These are phyloP conservation scores for Torulaspora quercuum DNA, from an alignment of 805 yeast species.

Conservation along the genomic window DNA sequence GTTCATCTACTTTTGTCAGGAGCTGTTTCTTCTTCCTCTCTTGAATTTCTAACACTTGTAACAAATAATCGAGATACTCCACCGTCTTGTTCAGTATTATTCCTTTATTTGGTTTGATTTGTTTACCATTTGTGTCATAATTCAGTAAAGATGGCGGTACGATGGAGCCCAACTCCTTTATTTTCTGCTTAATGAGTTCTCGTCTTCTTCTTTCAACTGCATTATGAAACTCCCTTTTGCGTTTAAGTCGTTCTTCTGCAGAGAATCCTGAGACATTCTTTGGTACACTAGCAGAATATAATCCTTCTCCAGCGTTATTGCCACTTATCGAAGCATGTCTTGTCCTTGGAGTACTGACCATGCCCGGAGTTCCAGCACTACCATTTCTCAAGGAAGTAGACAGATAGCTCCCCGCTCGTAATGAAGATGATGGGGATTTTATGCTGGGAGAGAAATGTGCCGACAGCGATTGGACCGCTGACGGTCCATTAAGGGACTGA, in stretches of 20 bases:
- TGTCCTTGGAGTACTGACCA: slow-evolving; percentile 29
- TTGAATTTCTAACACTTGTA: slow-evolving; percentile 57
- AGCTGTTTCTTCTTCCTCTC: slow-evolving; percentile 46
- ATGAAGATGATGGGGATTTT: slow-evolving; percentile 36
- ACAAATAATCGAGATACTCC: slow-evolving; percentile 68
- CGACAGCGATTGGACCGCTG: slow-evolving; percentile 11
- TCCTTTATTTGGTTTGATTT: slow-evolving; percentile 78
- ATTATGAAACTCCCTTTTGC: slow-evolving; percentile 86
- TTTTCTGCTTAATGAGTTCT: slow-evolving; percentile 84
- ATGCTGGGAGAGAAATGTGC: slow-evolving; percentile 23
- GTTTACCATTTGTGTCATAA: slow-evolving; percentile 48
- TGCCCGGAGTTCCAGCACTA: slow-evolving; percentile 21
- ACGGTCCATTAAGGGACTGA: slow-evolving; percentile 19
- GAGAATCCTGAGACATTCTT: slow-evolving; percentile 21
- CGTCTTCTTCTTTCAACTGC: slow-evolving; percentile 92
- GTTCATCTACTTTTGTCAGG: slow-evolving; percentile 38
- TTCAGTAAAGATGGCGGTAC: slow-evolving; percentile 73
- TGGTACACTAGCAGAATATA: slow-evolving; percentile 23
- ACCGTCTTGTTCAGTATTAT: slow-evolving; percentile 73
- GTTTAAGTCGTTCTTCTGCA: slow-evolving; percentile 62
- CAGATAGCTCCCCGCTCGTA: slow-evolving; percentile 31
- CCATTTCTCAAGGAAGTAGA: slow-evolving; percentile 32
- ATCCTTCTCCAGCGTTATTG: slow-evolving; percentile 23
- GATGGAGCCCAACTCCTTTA: slow-evolving; percentile 73
- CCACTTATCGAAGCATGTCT: slow-evolving; percentile 35